Evolutionary conservation across 768 basidiomycete species (phyloP).

Genomic region (Neoboletus magnificus): DNA sequence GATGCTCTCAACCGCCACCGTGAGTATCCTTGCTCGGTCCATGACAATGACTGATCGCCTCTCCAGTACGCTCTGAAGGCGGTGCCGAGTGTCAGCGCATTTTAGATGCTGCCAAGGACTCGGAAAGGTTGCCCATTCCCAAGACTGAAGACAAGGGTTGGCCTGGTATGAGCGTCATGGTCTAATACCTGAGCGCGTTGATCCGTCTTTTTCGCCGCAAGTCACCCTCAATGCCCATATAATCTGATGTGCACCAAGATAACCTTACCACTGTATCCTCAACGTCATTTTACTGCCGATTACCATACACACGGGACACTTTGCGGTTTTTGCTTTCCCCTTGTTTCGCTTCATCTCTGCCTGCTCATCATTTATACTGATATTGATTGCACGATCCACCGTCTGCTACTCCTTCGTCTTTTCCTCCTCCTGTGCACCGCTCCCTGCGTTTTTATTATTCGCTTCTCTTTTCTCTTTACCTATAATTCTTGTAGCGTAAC

Average conservation of each 20-base stretch:
- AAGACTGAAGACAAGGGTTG: conserved; percentile 35
- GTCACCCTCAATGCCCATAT: conserved; percentile 17
- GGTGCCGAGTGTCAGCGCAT: conserved; percentile 67
- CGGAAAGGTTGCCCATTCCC: conserved; percentile 19
- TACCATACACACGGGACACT: conserved; percentile 24
- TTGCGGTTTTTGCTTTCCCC: conserved; percentile 26
- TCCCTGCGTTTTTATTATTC: not conserved
- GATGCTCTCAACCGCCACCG: conserved; percentile 93
- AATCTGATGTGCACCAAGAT: conserved; percentile 25
- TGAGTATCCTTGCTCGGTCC: conserved; percentile 41
- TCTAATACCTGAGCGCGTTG: conserved; percentile 19
- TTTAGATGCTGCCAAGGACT: conserved; percentile 34
- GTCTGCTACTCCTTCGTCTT: not conserved
- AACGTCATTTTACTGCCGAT: conserved; percentile 7
- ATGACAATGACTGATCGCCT: not conserved
- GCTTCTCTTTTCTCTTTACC: not conserved
- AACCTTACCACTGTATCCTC: conserved; percentile 19
- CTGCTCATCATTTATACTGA: conserved; percentile 19
- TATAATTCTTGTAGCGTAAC: not conserved
- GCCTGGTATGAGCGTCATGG: conserved; percentile 31
- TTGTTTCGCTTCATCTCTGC: conserved; percentile 1
- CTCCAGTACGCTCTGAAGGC: conserved; percentile 72
- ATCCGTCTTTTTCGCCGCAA: conserved; percentile 12
- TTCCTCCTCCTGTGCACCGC: not conserved
- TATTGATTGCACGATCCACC: conserved; percentile 25